phyloP scores from a whole-genome alignment of 768 basidiomycete genomes.

The Psilocybe sp. region DNA sequence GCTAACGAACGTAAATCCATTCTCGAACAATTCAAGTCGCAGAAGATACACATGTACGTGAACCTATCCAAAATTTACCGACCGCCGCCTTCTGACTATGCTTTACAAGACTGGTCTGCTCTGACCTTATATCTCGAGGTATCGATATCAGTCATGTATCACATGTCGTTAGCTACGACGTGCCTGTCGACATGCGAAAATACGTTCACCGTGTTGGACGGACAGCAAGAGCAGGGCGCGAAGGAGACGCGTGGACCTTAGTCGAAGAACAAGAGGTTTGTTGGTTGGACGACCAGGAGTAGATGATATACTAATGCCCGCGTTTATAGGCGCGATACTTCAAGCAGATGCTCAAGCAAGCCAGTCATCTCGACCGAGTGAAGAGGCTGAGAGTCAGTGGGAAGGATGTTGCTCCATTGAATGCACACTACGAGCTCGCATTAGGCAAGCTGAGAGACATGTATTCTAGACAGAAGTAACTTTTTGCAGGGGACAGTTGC shows the following conservation, averaged over 20 bases:
- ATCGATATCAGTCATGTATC: too few species aligned
- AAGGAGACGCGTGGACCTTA: slow-evolving; percentile 90
- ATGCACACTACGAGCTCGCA: slow-evolving; percentile 58
- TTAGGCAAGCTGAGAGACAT: slow-evolving; percentile 35
- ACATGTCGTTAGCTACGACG: slow-evolving; percentile 68
- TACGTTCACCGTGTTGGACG: slow-evolving; percentile 97
- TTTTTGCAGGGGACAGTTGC: too few species aligned
- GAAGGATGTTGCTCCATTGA: slow-evolving; percentile 54
- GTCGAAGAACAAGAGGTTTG: slow-evolving; percentile 91
- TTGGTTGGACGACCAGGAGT: background rate
- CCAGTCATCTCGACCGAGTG: slow-evolving; percentile 66
- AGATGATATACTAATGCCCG: background rate
- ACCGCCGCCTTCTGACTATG: slow-evolving; percentile 1
- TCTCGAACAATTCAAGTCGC: slow-evolving; percentile 76
- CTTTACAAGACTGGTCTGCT: slow-evolving; percentile 78
- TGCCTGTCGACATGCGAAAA: slow-evolving; percentile 95
- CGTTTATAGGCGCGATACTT: slow-evolving; percentile 74
- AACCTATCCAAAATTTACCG: background rate
- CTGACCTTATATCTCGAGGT: slow-evolving; percentile 76
- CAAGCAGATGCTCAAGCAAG: slow-evolving; percentile 74
- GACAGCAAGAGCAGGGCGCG: slow-evolving; percentile 89
- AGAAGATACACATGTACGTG: slow-evolving; percentile 80
- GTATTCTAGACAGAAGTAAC: slow-evolving; percentile 28
- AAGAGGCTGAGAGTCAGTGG: slow-evolving; percentile 66
- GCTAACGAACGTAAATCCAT: slow-evolving; percentile 70